phyloP scores from a whole-genome alignment of 177 flowering plant species.

The Vitis hybrid region DNA sequence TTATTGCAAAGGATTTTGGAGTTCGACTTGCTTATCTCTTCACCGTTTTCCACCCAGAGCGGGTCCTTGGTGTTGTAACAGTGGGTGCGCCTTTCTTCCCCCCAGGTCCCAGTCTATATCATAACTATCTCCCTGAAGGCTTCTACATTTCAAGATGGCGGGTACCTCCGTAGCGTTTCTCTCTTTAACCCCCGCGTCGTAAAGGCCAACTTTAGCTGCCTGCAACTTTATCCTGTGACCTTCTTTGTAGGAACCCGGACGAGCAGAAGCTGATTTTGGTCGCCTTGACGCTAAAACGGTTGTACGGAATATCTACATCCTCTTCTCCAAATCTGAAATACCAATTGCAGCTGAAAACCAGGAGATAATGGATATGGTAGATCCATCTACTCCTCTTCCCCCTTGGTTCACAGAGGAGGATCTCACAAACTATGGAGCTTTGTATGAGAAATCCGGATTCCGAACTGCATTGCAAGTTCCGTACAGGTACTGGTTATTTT shows the following conservation, averaged over 20 bases:
- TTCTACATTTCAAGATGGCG: slow-evolving; percentile 43
- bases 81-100: slow-evolving; percentile 33
- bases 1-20: slow-evolving; percentile 73
- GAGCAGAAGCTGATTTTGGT: slow-evolving; percentile 39
- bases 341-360: slow-evolving; percentile 33
- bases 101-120: slow-evolving; percentile 6
- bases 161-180: slow-evolving; percentile 15
- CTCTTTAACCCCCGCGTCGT: background rate
- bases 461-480: slow-evolving; percentile 35
- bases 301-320: slow-evolving; percentile 27
- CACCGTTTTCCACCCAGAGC: slow-evolving; percentile 35
- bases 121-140: slow-evolving; percentile 35
- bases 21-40: slow-evolving; percentile 39
- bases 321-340: slow-evolving; percentile 35
- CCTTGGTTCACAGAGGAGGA: slow-evolving; percentile 37
- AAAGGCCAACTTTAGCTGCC: background rate
- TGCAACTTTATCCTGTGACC: background rate
- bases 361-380: slow-evolving; percentile 46
- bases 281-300: slow-evolving; percentile 33
- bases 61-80: slow-evolving; percentile 33
- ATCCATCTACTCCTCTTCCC: slow-evolving; percentile 35
- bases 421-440: slow-evolving; percentile 21
- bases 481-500: slow-evolving; percentile 18
- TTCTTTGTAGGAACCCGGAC: slow-evolving; percentile 8
- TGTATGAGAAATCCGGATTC: slow-evolving; percentile 37